Base-by-base conservation (phyloP, 192 early-diverging fungal species). In the Obelidium mucronatum region DNA sequence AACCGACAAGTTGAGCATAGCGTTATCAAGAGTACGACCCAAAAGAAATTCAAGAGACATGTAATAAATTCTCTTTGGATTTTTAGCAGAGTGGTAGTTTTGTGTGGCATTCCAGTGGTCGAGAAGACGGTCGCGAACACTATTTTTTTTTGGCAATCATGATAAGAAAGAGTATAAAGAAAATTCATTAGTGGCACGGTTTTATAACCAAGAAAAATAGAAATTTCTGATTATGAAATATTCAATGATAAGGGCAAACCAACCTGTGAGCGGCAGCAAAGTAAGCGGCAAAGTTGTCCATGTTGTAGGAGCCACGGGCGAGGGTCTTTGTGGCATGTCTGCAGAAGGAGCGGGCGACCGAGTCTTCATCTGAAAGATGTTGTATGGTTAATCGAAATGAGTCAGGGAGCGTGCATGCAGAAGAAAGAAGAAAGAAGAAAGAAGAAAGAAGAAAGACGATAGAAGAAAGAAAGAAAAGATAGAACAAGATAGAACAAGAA, bases 1-100 rank as follows among this genome's bases (percentile, higher is more conserved):
- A 42, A 97, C 82, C 52, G 83, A 84, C 74, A 97, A 85, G 65
- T 94, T 95, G 68, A 97, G 88, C 64, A 99, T 86, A 26, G 96
- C 95, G 84, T 97, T 97, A 89, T 99, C 97, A 75, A 99, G 90
- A n/a, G 96, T 93, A 55, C 97, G 90, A 33, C 97, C 97, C 37
- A 99, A 83, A 63, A 99, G 85, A 82, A 99, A 99, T 89, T 99
- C 97, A 76, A 99, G 89, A 36, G 96, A 98, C 75, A 99, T 84
- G 86, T 99, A 99, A 85, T 99, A 98, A 30, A 97, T 92, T 53
- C 96, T 93, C 86, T 99, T 99, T 53, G 94, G 94, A 76, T 93
- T 90, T 73, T 84, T 84, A 73, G 79, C 87, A 78, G 92, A 93
- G 83, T 92, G 86, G 81, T 82, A 83, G 83, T 95, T 94, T 80